These are phyloP conservation scores for Balakata baccata DNA, from an alignment of 345 rosid genomes.

Conservation along the genomic window DNA sequence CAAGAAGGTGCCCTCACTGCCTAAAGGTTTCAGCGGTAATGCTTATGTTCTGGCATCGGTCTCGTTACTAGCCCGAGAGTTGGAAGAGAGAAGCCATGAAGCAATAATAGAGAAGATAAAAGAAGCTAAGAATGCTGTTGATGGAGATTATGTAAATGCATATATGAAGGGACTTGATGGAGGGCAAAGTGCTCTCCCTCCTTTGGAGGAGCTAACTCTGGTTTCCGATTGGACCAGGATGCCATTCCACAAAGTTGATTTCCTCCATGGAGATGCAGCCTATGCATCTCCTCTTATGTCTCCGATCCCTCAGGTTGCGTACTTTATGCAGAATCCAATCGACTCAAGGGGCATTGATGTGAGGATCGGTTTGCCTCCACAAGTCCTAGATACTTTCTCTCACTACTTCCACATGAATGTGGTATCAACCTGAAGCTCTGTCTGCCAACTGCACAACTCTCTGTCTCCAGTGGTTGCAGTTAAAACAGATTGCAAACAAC, in stretches of 20 bases:
- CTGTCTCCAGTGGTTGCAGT: no score
- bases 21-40: constrained; percentile 54
- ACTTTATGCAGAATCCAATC: constrained; percentile 53
- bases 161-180: constrained; percentile 54
- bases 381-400: constrained; percentile 29
- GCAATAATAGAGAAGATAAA: constrained; percentile 42
- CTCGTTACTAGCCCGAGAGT: constrained; percentile 45
- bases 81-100: constrained; percentile 37
- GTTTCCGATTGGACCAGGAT: constrained; percentile 75
- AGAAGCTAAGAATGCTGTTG: constrained; percentile 53
- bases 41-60: constrained; percentile 61
- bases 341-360: constrained; percentile 42
- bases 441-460: no score
- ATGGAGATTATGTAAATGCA: constrained; percentile 46
- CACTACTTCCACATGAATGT: constrained; percentile 29
- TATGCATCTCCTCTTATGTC: constrained; percentile 50
- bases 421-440: background rate
- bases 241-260: constrained; percentile 58
- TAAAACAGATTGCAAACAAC: no score
- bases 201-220: constrained; percentile 46
- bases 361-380: constrained; percentile 55
- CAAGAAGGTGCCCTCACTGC: constrained; percentile 44
- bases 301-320: constrained; percentile 65
- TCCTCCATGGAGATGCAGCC: constrained; percentile 41
- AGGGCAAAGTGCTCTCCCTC: constrained; percentile 45